Base-by-base conservation (phyloP, 1,284 basidiomycete species). In the Trichosporon sp. region DNA sequence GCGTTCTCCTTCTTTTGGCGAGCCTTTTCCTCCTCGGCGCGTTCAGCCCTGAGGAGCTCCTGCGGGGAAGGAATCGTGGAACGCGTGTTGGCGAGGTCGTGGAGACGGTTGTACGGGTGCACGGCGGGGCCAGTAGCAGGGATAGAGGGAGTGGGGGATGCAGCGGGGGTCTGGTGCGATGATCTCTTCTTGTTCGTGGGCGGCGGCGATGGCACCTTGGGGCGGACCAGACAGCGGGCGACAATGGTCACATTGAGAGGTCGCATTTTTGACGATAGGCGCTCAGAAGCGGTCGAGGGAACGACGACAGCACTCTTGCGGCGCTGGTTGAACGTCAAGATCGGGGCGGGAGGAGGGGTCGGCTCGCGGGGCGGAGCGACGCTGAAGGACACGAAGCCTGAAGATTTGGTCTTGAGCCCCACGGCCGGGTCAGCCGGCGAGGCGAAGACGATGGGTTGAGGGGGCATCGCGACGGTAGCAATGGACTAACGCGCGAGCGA, bases 61-160 rank as follows among this genome's bases (percentile, higher is more conserved):
- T 70, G 71, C 1, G 75, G 75, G 1, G 77, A 79, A 1, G 76
- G 77, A 18, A 75, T 65, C 31, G 67, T 70, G 29, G 74, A 75
- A 34, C 77, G 73, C 5, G 72, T 75, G 69, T 79, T 79, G 66
- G 72, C 73, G 35, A 76, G 72, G 64, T 79, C 77, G 23, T 65
- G 64, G n/a, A 66, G 51, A 35, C 72, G 74, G n/a, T 75, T 76
- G 68, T 79, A 79, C 6, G 75, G 77, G 64, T 79, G 76, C 53
- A 74, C 58, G 27, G 34, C 53, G 21, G 65, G 58, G 18, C 44
- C 65, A 15, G 63, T 53, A 12, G 27, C 25, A 15, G 66, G 64
- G 13, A 60, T 23, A 5, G 67, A 34, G 27, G 70, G 69, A 0
- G 67, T 68, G 0, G 70, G 68, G 5, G 68, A 73, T 32, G 62